These are phyloP conservation scores for Madurella fahalii DNA, from an alignment of 2,329 filamentous ascomycete species.

Conservation along the genomic window DNA sequence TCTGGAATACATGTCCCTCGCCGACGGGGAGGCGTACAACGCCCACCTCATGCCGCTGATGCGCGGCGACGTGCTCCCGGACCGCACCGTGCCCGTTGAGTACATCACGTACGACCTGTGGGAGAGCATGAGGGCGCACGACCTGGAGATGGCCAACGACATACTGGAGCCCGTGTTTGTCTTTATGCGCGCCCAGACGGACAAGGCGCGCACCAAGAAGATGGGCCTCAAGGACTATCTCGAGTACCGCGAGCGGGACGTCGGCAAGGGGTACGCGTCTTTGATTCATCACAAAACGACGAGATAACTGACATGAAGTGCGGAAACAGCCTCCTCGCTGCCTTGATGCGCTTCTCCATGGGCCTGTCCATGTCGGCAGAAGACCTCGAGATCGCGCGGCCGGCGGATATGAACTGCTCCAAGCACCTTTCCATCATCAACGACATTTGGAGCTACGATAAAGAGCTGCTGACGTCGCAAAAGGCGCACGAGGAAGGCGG, in stretches of 20 bases:
- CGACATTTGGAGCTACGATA: conserved; percentile 40
- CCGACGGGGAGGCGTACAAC: conserved; percentile 37
- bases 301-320: neutral
- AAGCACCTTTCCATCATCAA: conserved; percentile 40
- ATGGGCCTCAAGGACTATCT: conserved; percentile 34
- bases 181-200: conserved; percentile 41
- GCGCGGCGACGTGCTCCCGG: conserved; percentile 30
- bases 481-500: conserved; percentile 23
- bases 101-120: conserved; percentile 39
- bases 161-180: conserved; percentile 35
- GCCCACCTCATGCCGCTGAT: conserved; percentile 35
- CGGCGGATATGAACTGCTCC: conserved; percentile 33
- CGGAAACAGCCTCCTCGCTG: conserved; percentile 32
- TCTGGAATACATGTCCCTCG: conserved; percentile 40
- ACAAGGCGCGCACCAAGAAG: conserved; percentile 26
- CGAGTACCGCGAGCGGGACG: conserved; percentile 36
- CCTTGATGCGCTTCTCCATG: conserved; percentile 38
- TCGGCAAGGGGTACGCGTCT: conserved; percentile 36
- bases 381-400: conserved; percentile 26
- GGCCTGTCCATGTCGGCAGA: conserved; percentile 26
- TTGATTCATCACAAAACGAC: neutral
- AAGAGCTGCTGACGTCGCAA: conserved; percentile 29
- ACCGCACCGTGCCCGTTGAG: conserved; percentile 33
- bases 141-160: conserved; percentile 34
- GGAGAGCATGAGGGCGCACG: conserved; percentile 36